phyloP scores from a whole-genome alignment of 345 rosid genomes.

The Euphorbia lathyris region DNA sequence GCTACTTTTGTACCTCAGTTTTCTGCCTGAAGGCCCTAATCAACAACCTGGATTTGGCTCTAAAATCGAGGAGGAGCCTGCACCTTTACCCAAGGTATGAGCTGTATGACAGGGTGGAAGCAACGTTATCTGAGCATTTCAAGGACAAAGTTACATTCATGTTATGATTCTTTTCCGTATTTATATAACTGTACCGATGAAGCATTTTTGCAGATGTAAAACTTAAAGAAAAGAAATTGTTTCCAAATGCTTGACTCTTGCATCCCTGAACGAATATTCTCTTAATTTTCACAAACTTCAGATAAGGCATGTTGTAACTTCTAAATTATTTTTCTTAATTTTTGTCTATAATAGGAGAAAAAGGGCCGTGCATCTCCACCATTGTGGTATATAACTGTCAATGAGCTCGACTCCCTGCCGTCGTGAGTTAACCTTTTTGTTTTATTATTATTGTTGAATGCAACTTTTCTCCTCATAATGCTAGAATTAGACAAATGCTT shows the following conservation, averaged over 20 bases:
- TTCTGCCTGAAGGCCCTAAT: constrained; percentile 38
- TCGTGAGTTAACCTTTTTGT: constrained; percentile 51
- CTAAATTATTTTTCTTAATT: background rate
- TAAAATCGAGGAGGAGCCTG: constrained; percentile 44
- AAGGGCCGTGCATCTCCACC: constrained; percentile 72
- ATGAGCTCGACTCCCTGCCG: constrained; percentile 66
- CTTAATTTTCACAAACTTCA: background rate
- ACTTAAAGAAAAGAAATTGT: background rate
- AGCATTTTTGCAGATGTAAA: background rate
- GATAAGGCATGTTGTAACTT: background rate
- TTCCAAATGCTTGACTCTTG: background rate
- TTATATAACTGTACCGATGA: background rate
- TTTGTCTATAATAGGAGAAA: constrained; percentile 76
- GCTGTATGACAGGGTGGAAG: background rate
- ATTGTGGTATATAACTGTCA: constrained; percentile 63
- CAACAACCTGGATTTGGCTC: constrained; percentile 29
- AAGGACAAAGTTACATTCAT: background rate
- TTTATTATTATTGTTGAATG: background rate
- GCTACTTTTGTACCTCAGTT: constrained; percentile 32
- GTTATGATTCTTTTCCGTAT: background rate
- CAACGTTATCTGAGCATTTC: constrained; percentile 46
- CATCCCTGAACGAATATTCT: background rate
- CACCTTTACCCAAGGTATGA: constrained; percentile 59
- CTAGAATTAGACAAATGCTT: background rate
- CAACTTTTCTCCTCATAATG: background rate